A percentile compares a stretch with the other conserved stretches of the same genome.
Conservation (phyloP, 2,329 filamentous ascomycete species). For the Colletotrichum lupini region DNA sequence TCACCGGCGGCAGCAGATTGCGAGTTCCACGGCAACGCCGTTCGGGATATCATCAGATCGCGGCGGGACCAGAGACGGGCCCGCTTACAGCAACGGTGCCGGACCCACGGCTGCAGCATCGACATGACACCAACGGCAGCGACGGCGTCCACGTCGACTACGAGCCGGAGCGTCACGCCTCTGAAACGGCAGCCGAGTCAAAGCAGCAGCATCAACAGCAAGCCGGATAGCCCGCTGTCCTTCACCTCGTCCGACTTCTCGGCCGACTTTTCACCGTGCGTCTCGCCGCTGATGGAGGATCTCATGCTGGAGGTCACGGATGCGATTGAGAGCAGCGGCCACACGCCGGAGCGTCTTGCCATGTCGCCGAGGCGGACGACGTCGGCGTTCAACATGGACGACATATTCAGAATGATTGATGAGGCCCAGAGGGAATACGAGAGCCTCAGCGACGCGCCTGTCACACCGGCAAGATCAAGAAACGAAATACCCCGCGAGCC, state of each 20-base stretch:
- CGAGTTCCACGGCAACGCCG: slow-evolving; percentile 21
- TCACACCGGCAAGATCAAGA: not conserved
- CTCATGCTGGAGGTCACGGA: slow-evolving; percentile 31
- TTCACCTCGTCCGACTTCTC: slow-evolving; percentile 20
- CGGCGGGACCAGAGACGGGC: slow-evolving; percentile 26
- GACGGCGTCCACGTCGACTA: not conserved
- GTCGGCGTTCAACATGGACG: slow-evolving; percentile 24
- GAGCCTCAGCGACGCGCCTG: slow-evolving; percentile 3
- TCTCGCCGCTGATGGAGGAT: slow-evolving; percentile 32
- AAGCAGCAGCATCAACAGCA: slow-evolving; percentile 11
- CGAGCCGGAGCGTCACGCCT: slow-evolving; percentile 27
- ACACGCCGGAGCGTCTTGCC: not conserved
- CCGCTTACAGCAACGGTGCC: slow-evolving; percentile 25
- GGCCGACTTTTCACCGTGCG: slow-evolving; percentile 25
- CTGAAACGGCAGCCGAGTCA: slow-evolving; percentile 26
- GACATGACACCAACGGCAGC: not conserved
- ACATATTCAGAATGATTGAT: slow-evolving; percentile 27
- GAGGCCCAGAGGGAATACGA: slow-evolving; percentile 32
- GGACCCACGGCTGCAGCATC: slow-evolving; percentile 3
- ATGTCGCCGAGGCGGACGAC: not conserved
- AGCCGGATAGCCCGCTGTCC: slow-evolving; percentile 24
- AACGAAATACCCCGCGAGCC: not conserved
- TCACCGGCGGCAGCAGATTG: slow-evolving; percentile 8
- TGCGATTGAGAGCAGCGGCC: slow-evolving; percentile 28
- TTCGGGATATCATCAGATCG: slow-evolving; percentile 30